These are phyloP conservation scores for Exophiala phaeomuriformis DNA, from an alignment of 2,329 filamentous ascomycete genomes.

Conservation along the genomic window DNA sequence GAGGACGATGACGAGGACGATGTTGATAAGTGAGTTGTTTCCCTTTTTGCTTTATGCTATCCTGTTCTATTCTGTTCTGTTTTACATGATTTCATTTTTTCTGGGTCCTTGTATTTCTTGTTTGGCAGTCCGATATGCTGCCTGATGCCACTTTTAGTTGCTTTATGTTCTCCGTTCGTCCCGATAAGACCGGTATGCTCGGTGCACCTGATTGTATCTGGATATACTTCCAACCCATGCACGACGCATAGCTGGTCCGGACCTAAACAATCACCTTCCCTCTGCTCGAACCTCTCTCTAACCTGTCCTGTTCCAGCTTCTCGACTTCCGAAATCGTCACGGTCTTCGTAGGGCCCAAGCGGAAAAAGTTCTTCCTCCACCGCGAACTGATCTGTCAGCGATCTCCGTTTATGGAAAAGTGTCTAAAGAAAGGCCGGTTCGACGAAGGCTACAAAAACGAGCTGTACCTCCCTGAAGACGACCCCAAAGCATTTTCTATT, in stretches of 20 bases:
- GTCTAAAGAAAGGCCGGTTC: conserved; percentile 42
- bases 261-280: too few species aligned
- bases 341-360: conserved; percentile 44
- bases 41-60: background rate
- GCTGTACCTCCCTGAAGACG: conserved; percentile 46
- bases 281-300: background rate
- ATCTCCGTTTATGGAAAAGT: conserved; percentile 45
- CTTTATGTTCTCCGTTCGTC: too few species aligned
- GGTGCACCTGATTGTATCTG: too few species aligned
- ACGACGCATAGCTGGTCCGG: too few species aligned
- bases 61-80: too few species aligned
- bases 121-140: too few species aligned
- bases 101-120: too few species aligned
- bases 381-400: conserved; percentile 37
- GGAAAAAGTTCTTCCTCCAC: conserved; percentile 22
- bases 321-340: conserved; percentile 34
- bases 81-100: too few species aligned
- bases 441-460: conserved; percentile 42
- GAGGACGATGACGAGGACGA: conserved; percentile 21
- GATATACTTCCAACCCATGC: too few species aligned
- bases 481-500: conserved; percentile 47
- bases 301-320: conserved; percentile 7
- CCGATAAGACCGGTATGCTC: too few species aligned
- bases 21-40: conserved; percentile 19
- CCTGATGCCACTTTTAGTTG: too few species aligned